Evolutionary conservation across 805 yeast genomes (phyloP), one percentile per base, ranked within the genome.

Genomic region (Suhomyces pyralidae): DNA sequence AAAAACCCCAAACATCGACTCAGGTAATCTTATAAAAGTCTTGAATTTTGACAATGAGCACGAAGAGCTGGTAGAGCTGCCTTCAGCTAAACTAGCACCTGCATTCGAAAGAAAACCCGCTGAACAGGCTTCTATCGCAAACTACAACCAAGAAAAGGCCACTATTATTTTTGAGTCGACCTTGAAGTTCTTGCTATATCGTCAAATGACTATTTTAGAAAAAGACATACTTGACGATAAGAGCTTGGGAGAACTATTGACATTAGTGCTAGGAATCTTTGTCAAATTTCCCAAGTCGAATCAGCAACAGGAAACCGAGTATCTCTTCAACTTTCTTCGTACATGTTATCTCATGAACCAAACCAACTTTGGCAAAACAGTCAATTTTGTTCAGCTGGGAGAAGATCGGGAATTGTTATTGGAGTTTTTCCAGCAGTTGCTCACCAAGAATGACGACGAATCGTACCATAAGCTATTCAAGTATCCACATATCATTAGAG

Each of bases 391-490:
- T 32, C 51, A 64, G 1, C 20, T 34, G 19, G 46, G 40, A 28
- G 54, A 51, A 7, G 52, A 65, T 19, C 46, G 60, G 2, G 63
- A 58, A 25, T 52, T 68, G 8, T 47, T 71, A 15, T 40, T 52
- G n/a, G 71, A 67, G 15, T 73, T 74, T 51, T 72, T 73, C 49
- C 52, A 60, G 4, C 60, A 62, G 15, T 58, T 74, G 38, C 40
- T 63, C 3, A 59, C 69, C 1, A 69, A 64, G 34, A 74, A 73
- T 55, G 78, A 75, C 51, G 76, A 69, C 42, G 79, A 74, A 42
- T 60, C 75, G 1, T 53, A 68, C 19, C 55, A 58, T 24, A 57
- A 58, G 32, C 48, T 74, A 12, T 59, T 62, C 10, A 70, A 62
- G 51, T 63, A 57, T 48, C 70, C 74, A 4, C 66, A 73, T 0